Percentiles rank a stretch among this genome's conserved stretches.
phyloP scores from a whole-genome alignment of 2,329 filamentous ascomycete genomes.

The Arthrobotrys musiformis region DNA sequence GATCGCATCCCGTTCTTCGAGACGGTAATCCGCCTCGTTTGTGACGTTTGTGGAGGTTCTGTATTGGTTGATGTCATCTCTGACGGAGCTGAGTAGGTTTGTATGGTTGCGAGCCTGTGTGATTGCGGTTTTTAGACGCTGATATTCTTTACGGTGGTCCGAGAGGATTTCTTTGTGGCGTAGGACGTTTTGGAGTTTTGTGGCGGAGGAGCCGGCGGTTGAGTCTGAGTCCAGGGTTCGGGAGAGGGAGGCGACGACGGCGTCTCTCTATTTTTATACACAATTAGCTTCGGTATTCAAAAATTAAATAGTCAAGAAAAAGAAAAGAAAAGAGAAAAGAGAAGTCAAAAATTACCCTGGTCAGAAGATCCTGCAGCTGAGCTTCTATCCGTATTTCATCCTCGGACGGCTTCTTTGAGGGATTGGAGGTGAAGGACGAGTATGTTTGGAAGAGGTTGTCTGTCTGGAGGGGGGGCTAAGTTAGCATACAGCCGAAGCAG shows the following conservation, averaged over 20 bases:
- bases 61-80: conserved; percentile 91
- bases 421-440: conserved; percentile 85
- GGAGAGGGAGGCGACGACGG: conserved; percentile 80
- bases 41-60: conserved; percentile 66
- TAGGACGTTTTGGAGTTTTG: conserved; percentile 96
- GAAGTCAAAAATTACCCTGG: conserved; percentile 72
- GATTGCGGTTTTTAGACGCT: conserved; percentile 78
- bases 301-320: too few relatives aligned
- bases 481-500: conserved; percentile 7
- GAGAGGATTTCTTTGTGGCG: conserved; percentile 89
- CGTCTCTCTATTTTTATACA: conserved; percentile 74
- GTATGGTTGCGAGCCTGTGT: conserved; percentile 82
- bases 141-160: conserved; percentile 85
- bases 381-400: conserved; percentile 83
- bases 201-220: conserved; percentile 82
- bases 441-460: conserved; percentile 71
- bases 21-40: conserved; percentile 94
- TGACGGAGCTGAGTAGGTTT: conserved; percentile 89
- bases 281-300: conserved; percentile 33
- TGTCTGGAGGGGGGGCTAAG: conserved; percentile 54
- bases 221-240: conserved; percentile 94
- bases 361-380: conserved; percentile 84
- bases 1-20: conserved; percentile 84
- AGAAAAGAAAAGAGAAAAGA: conserved; percentile 15
- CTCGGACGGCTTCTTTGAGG: conserved; percentile 82